Conservation (phyloP, 495 filamentous ascomycete species). For the Penicillium crystallinum region DNA sequence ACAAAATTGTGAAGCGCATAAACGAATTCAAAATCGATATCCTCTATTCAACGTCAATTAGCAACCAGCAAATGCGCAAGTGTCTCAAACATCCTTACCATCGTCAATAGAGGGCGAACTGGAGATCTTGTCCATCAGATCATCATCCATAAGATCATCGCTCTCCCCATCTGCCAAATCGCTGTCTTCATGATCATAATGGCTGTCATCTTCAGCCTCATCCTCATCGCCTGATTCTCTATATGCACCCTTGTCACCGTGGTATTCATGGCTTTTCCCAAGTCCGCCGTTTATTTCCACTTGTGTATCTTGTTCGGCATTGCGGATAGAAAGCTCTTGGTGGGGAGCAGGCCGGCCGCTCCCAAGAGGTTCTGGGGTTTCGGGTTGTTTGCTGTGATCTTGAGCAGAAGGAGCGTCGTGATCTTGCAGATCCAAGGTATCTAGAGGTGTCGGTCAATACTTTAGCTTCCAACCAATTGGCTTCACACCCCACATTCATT, state of each 20-base stretch:
- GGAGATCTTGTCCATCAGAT: conserved; percentile 94
- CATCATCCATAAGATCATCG: conserved; percentile 78
- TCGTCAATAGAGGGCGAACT: conserved; percentile 98
- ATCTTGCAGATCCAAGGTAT: conserved; percentile 93
- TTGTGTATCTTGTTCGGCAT: conserved; percentile 67
- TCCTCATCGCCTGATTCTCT: conserved; percentile 36
- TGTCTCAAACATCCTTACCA: conserved; percentile 60
- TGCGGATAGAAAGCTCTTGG: conserved; percentile 75
- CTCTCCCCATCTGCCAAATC: conserved; percentile 70
- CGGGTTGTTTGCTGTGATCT: conserved; percentile 59
- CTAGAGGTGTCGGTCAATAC: conserved; percentile 42
- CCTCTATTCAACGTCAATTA: conserved; percentile 77
- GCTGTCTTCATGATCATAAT: conserved; percentile 52
- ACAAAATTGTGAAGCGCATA: conserved; percentile 98
- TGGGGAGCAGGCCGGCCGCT: conserved; percentile 67
- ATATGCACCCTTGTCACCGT: conserved; percentile 43
- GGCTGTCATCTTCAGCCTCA: conserved; percentile 39
- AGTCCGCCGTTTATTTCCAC: conserved; percentile 57
- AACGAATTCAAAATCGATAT: conserved; percentile 99
- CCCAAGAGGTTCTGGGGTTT: conserved; percentile 45
- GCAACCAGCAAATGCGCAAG: neutral
- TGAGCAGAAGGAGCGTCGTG: conserved; percentile 75
- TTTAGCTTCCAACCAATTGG: neutral
- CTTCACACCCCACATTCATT: conserved; percentile 14
- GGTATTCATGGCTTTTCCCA: conserved; percentile 41